Conservation (phyloP, 371 early-diverging fungal species). For the Umbelopsis sp. region DNA sequence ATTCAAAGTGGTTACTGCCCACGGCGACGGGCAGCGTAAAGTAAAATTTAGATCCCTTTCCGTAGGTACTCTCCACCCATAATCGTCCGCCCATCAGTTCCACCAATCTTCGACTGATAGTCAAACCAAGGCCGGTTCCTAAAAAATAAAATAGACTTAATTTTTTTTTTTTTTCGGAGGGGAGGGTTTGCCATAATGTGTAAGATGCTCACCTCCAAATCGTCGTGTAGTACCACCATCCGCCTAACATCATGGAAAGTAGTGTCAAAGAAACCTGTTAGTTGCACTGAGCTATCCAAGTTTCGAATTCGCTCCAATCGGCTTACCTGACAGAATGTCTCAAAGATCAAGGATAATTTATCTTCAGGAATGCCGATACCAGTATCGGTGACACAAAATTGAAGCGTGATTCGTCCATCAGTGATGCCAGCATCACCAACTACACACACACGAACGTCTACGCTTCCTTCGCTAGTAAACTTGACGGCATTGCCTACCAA, state of each 20-base stretch:
- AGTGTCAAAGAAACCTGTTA: background rate
- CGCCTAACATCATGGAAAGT: conserved; percentile 35
- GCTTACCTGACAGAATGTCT: conserved; percentile 66
- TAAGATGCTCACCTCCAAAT: background rate
- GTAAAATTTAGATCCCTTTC: conserved; percentile 72
- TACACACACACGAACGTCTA: conserved; percentile 53
- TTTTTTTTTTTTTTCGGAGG: too few relatives aligned
- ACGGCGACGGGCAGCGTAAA: conserved; percentile 60
- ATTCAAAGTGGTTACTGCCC: conserved; percentile 31
- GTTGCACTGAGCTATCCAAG: too few relatives aligned
- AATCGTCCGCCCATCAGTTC: conserved; percentile 68
- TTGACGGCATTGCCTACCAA: conserved; percentile 81
- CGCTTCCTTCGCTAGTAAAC: conserved; percentile 72
- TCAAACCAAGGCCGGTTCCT: conserved; percentile 58
- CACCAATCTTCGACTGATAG: conserved; percentile 57
- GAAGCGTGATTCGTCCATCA: conserved; percentile 49
- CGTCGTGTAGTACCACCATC: conserved; percentile 69
- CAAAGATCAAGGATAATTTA: conserved; percentile 70
- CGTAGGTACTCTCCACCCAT: conserved; percentile 68
- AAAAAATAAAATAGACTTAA: background rate
- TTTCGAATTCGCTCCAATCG: too few relatives aligned
- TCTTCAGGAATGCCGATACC: conserved; percentile 81
- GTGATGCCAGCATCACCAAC: conserved; percentile 33
- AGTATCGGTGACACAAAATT: conserved; percentile 73
- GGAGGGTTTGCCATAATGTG: too few relatives aligned